Conservation (phyloP, 139 green algal species). For the Nannochloris sp. region DNA sequence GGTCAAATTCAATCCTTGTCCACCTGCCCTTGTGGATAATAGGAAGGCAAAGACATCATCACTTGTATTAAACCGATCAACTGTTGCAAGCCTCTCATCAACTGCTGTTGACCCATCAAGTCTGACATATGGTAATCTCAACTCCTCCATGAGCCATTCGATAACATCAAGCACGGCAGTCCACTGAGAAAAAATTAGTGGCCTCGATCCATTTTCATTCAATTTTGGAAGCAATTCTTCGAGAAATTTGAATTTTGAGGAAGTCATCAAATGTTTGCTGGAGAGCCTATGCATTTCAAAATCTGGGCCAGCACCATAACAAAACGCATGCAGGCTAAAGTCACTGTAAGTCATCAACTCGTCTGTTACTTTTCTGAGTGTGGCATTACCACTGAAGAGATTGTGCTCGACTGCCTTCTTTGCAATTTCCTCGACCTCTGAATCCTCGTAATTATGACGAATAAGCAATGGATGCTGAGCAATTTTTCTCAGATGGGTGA, state of each 20-base stretch:
- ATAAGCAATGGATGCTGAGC: slow-evolving; percentile 91
- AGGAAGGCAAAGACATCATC: slow-evolving; percentile 79
- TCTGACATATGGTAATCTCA: slow-evolving; percentile 57
- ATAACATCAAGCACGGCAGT: slow-evolving; percentile 84
- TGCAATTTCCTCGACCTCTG: slow-evolving; percentile 52
- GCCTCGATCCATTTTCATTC: slow-evolving; percentile 43
- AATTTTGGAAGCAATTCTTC: slow-evolving; percentile 52
- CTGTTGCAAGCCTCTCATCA: slow-evolving; percentile 64
- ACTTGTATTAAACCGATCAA: slow-evolving; percentile 68
- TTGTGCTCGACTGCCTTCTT: slow-evolving; percentile 25
- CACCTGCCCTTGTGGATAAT: slow-evolving; percentile 85
- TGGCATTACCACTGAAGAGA: slow-evolving; percentile 32
- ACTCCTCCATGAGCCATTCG: slow-evolving; percentile 67
- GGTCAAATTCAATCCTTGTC: slow-evolving; percentile 90
- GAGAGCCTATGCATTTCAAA: slow-evolving; percentile 16
- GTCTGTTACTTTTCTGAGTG: slow-evolving; percentile 43
- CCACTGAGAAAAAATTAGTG: slow-evolving; percentile 89
- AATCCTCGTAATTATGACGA: slow-evolving; percentile 55
- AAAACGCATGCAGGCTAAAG: slow-evolving; percentile 70
- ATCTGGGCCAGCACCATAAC: slow-evolving; percentile 24
- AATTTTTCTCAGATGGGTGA: slow-evolving; percentile 87
- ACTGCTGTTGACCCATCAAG: slow-evolving; percentile 80
- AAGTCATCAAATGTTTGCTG: slow-evolving; percentile 19
- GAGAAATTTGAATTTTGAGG: slow-evolving; percentile 36
- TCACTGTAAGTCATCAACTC: slow-evolving; percentile 65